Percentiles rank a stretch among this genome's conserved stretches.
Conservation (phyloP, 768 basidiomycete genomes). For the Boletus insuetus region DNA sequence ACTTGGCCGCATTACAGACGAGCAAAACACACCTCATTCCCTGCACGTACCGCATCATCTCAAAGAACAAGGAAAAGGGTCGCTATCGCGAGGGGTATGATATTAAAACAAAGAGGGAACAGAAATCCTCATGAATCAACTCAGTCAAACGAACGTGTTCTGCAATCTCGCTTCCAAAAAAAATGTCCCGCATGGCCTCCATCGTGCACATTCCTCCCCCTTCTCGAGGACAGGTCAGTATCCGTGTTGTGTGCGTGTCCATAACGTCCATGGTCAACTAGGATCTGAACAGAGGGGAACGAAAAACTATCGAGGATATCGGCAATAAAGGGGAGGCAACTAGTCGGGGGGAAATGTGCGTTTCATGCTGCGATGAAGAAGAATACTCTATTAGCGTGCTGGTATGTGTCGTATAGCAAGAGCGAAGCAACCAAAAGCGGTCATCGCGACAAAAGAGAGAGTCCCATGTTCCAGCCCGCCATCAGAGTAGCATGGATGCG, state of each 20-base stretch:
- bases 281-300: not conserved
- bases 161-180: not conserved
- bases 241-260: constrained; percentile 20
- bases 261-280: constrained; percentile 23
- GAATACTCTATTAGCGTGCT: constrained; percentile 20
- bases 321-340: not conserved
- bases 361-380: constrained; percentile 8
- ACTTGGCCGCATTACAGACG: too few species aligned
- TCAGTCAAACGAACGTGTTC: not conserved
- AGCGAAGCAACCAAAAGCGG: not conserved
- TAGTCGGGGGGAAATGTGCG: not conserved
- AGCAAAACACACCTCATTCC: too few species aligned
- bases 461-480: not conserved
- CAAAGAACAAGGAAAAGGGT: too few species aligned
- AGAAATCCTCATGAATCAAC: too few species aligned
- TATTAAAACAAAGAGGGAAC: too few species aligned
- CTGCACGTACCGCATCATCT: too few species aligned
- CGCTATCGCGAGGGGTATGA: too few species aligned
- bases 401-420: constrained; percentile 17
- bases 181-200: not conserved
- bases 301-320: not conserved
- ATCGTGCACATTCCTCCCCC: not conserved
- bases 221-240: constrained; percentile 13
- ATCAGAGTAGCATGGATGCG: constrained; percentile 25
- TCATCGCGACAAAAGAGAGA: not conserved